Conservation (phyloP, 148 eudicot species). For the Vaccinium darrowii region DNA sequence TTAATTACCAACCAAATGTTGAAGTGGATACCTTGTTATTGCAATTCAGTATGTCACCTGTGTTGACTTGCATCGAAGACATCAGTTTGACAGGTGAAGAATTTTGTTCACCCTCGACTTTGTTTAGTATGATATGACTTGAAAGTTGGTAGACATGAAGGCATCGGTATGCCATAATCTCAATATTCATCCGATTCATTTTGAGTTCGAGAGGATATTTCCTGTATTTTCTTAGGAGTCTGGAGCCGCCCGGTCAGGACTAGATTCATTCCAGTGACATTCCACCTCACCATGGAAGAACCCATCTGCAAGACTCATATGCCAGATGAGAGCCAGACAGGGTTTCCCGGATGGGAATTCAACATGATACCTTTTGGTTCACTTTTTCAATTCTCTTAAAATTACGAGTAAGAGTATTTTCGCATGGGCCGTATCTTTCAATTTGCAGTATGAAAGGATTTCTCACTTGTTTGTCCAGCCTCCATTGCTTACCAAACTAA, state of each 20-base stretch:
- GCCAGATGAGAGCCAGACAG: background rate
- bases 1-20: background rate
- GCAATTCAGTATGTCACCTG: background rate
- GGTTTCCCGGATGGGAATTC: background rate
- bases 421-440: background rate
- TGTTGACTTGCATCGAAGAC: background rate
- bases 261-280: background rate
- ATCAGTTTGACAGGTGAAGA: background rate
- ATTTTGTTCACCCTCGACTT: background rate
- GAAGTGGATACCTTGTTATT: background rate
- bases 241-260: background rate
- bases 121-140: background rate
- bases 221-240: background rate
- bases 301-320: background rate
- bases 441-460: background rate
- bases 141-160: background rate
- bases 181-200: background rate
- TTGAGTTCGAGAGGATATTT: background rate
- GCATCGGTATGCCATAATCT: background rate
- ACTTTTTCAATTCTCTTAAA: background rate
- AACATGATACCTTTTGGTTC: background rate
- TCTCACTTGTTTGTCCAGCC: background rate
- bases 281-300: background rate
- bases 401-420: background rate
- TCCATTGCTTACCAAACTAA: background rate